These are phyloP conservation scores for Rosa persica DNA, from an alignment of 306 rosid species.

Conservation along the genomic window DNA sequence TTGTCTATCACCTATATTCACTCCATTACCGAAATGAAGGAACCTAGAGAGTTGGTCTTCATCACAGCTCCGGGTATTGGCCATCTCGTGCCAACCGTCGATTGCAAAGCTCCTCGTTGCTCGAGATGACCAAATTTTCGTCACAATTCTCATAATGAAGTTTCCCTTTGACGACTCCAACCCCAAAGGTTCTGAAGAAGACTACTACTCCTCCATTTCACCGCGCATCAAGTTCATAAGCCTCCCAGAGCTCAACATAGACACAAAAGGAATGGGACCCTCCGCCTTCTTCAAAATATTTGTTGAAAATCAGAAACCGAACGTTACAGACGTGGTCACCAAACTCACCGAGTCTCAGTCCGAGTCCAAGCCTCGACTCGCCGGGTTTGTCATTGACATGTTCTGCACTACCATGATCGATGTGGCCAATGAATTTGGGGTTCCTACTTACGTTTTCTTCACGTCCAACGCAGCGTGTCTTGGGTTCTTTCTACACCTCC, in stretches of 20 bases:
- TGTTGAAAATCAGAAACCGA: too few species aligned
- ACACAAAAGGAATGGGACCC: too few species aligned
- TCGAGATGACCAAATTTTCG: constrained; percentile 9
- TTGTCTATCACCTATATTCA: neutral
- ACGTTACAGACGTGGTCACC: too few species aligned
- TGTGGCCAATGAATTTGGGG: constrained; percentile 46
- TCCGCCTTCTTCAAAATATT: too few species aligned
- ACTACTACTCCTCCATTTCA: neutral
- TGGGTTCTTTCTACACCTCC: constrained; percentile 35
- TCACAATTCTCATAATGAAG: neutral
- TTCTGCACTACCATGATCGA: constrained; percentile 16
- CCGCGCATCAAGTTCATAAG: neutral
- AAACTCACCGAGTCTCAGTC: too few species aligned
- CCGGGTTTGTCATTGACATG: too few species aligned
- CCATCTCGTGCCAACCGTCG: constrained; percentile 16
- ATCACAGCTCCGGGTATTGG: constrained; percentile 7
- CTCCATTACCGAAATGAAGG: constrained; percentile 1
- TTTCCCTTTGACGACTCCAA: neutral
- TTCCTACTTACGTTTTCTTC: constrained; percentile 49
- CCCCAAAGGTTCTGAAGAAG: neutral
- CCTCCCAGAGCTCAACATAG: too few species aligned
- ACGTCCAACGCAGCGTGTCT: constrained; percentile 34
- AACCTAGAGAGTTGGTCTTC: constrained; percentile 14
- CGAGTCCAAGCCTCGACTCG: too few species aligned
- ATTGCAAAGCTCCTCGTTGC: constrained; percentile 20